Evolutionary conservation across 2,329 filamentous ascomycete species (phyloP), one percentile per base, ranked within the genome.

Genomic region (Alternaria incomplexa): DNA sequence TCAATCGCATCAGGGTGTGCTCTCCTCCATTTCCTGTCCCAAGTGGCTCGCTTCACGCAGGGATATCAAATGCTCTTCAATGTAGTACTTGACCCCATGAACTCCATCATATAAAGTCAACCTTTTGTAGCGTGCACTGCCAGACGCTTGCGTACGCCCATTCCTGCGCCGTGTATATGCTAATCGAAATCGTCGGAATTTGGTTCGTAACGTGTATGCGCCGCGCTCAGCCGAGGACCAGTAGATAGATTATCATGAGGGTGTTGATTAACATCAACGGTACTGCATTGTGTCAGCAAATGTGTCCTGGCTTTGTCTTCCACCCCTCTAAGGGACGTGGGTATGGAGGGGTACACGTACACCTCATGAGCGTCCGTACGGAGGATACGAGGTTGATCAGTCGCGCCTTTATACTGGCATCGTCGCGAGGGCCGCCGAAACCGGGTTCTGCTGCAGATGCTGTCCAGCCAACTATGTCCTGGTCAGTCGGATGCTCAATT

Each of bases 361-460:
- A 93, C 84, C 95, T 88, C 93, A 97, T 97, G 58, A 98, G 84
- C 61, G 93, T 97, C 80, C 95, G 87, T 71, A 97, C 91, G 75
- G 92, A 96, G 36, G 92, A 92, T 70, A 98, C 96, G 74, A 98
- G 82, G 79, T 97, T 93, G 73, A 97, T 90, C 45, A 94, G 86
- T 80, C 96, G 96, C 55, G 90, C 90, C 81, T 96, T 95, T 73
- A 97, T 86, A 81, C 92, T 94, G 68, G 89, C 87, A 71, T 92
- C 91, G 71, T 92, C 87, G 69, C 85, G 84, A 75, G 74, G 86
- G 69, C 89, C 83, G 72, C 93, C 93, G 79, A 97, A 97, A 44
- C 90, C 89, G 1, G 92, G 90, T 71, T 97, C 93, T 54, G 86
- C 93, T 54, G 86, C 83, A 55, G 82, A 82, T 47, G 84, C 83